These are phyloP conservation scores for Thoreauomyces humboldtii DNA, from an alignment of 192 early-diverging fungal genomes.

Conservation along the genomic window DNA sequence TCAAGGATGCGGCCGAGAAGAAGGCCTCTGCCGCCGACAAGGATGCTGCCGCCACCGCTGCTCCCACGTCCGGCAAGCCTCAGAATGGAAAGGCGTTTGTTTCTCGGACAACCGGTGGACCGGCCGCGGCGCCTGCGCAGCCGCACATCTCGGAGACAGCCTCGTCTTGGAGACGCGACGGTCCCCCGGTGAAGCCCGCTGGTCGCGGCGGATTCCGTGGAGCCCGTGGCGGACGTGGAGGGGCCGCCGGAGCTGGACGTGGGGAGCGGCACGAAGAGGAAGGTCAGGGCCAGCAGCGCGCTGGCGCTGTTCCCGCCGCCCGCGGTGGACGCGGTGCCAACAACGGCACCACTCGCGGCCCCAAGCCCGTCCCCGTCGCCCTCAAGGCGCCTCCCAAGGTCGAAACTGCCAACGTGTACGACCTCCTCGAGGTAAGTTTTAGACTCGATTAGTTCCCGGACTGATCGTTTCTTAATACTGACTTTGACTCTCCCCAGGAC, in stretches of 20 bases:
- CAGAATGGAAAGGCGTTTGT: no score
- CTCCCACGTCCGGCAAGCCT: neutral
- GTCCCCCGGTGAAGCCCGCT: conserved; percentile 17
- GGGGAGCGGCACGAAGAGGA: conserved; percentile 3
- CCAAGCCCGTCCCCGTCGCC: conserved; percentile 12
- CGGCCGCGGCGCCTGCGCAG: neutral
- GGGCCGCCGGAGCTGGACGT: conserved; percentile 19
- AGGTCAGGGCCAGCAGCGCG: neutral
- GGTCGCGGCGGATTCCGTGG: conserved; percentile 5
- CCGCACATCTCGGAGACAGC: conserved; percentile 11
- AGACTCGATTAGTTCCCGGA: neutral
- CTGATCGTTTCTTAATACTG: neutral
- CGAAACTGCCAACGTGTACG: conserved; percentile 29
- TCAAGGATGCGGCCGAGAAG: neutral
- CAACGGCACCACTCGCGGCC: neutral
- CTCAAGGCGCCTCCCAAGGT: conserved; percentile 24
- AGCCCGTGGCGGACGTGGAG: conserved; percentile 6
- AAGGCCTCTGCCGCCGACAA: neutral
- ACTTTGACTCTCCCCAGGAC: neutral
- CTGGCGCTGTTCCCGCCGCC: neutral
- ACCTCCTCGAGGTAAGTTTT: conserved; percentile 25
- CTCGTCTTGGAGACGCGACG: conserved; percentile 24
- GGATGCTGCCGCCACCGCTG: neutral
- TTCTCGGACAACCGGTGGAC: neutral
- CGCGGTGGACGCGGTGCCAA: neutral